Conservation (phyloP, 352 stramenopile genomes). For the Pythium oligandrum region DNA sequence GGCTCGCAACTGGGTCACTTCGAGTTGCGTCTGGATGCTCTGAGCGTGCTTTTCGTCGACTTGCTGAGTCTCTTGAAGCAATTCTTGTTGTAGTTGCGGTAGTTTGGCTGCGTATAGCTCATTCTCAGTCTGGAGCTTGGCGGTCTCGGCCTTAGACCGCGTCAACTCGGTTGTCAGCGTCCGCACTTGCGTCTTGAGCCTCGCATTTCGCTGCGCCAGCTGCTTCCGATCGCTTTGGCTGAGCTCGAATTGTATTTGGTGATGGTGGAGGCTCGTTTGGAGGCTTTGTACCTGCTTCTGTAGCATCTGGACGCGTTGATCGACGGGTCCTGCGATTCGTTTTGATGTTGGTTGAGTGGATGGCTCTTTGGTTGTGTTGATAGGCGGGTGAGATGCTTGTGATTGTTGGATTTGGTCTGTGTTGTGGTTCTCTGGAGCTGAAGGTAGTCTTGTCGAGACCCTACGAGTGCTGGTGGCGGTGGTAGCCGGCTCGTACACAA, state of each 20-base stretch:
- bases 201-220: constrained; percentile 31
- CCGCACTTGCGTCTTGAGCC: constrained; percentile 32
- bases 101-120: constrained; percentile 45
- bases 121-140: constrained; percentile 42
- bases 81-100: constrained; percentile 36
- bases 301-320: background rate
- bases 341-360: too few relatives aligned
- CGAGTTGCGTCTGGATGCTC: constrained; percentile 32
- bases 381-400: background rate
- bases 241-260: constrained; percentile 30
- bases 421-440: background rate
- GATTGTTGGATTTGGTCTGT: background rate
- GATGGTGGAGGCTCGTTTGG: constrained; percentile 4
- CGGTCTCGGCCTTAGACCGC: constrained; percentile 31
- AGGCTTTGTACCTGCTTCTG: constrained; percentile 8
- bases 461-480: background rate
- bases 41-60: constrained; percentile 43
- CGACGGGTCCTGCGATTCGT: background rate
- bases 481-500: constrained; percentile 27
- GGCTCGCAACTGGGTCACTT: constrained; percentile 35
- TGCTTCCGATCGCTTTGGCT: constrained; percentile 35
- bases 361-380: too few relatives aligned
- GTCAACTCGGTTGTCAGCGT: constrained; percentile 27
- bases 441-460: background rate
- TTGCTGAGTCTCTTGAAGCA: constrained; percentile 39